Evolutionary conservation across 805 yeast species (phyloP).

Genomic region (Saturnispora galanensis): DNA sequence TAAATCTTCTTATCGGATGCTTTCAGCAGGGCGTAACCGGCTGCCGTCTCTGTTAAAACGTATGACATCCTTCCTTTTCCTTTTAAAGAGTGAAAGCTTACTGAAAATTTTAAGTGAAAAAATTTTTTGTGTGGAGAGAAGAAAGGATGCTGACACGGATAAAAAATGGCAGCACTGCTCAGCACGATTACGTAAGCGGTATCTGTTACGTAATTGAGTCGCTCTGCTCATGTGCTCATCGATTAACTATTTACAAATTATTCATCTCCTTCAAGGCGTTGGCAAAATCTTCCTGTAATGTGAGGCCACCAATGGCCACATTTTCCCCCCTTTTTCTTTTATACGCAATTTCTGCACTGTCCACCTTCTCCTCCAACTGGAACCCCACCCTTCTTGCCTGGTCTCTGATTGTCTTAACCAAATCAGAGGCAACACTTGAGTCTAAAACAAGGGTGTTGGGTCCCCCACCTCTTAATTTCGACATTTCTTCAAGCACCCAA

Average conservation of each 20-base stretch:
- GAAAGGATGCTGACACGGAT: neutral
- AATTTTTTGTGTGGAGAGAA: neutral
- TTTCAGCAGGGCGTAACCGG: slow-evolving; percentile 96
- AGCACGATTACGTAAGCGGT: too few relatives aligned
- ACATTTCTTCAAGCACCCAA: slow-evolving; percentile 19
- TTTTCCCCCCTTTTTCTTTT: slow-evolving; percentile 8
- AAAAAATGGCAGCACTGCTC: neutral
- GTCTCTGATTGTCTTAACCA: slow-evolving; percentile 13
- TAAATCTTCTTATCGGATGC: slow-evolving; percentile 96
- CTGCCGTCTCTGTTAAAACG: slow-evolving; percentile 95
- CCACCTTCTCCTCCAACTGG: neutral
- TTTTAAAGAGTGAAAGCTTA: neutral
- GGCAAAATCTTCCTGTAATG: slow-evolving; percentile 4
- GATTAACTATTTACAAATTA: neutral
- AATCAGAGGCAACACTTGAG: slow-evolving; percentile 14
- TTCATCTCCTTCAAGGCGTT: neutral
- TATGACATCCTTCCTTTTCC: slow-evolving; percentile 46
- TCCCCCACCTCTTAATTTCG: slow-evolving; percentile 11
- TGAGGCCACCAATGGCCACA: slow-evolving; percentile 5
- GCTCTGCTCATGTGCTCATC: neutral
- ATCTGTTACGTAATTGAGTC: too few relatives aligned
- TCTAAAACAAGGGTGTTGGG: neutral
- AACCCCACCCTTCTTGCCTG: slow-evolving; percentile 14
- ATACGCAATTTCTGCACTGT: slow-evolving; percentile 2
- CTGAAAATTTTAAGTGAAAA: neutral